These are phyloP conservation scores for Phytophthora pini DNA, from an alignment of 352 stramenopile species.

Conservation along the genomic window DNA sequence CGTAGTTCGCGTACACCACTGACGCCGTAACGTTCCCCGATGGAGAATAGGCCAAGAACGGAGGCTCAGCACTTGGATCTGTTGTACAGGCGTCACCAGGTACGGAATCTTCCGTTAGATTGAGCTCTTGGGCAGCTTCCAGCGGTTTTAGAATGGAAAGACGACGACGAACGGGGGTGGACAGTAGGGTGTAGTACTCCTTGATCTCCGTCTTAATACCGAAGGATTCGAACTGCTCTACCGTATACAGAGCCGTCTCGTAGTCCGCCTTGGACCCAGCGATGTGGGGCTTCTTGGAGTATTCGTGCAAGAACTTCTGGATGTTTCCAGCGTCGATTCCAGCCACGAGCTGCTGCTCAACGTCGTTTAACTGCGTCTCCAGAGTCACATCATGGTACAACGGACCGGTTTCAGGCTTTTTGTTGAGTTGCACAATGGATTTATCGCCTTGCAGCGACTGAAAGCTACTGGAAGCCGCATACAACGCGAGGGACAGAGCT, in stretches of 20 bases:
- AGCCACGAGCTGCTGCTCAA: slow-evolving; percentile 41
- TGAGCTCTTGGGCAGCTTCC: slow-evolving; percentile 36
- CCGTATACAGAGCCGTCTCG: slow-evolving; percentile 57
- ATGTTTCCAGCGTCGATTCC: slow-evolving; percentile 39
- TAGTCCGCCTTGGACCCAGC: slow-evolving; percentile 58
- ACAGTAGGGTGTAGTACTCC: slow-evolving; percentile 75
- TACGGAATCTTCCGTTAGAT: slow-evolving; percentile 67
- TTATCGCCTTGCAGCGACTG: slow-evolving; percentile 11
- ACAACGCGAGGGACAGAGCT: slow-evolving; percentile 39
- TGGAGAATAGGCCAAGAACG: slow-evolving; percentile 85
- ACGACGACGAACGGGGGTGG: slow-evolving; percentile 50
- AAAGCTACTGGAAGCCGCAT: slow-evolving; percentile 11
- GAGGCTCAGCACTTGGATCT: slow-evolving; percentile 57
- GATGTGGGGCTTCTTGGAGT: slow-evolving; percentile 52
- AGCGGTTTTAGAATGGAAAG: slow-evolving; percentile 51
- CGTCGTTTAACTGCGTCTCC: slow-evolving; percentile 22
- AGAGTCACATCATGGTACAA: slow-evolving; percentile 25
- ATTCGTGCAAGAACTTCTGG: slow-evolving; percentile 52
- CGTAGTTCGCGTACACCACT: slow-evolving; percentile 90
- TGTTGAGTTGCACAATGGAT: slow-evolving; percentile 10
- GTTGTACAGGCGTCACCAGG: slow-evolving; percentile 66
- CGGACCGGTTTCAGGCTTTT: slow-evolving; percentile 3
- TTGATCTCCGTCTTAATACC: slow-evolving; percentile 71
- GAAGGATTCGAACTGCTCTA: slow-evolving; percentile 53
- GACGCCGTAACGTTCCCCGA: slow-evolving; percentile 65